Base-by-base conservation (phyloP, 768 basidiomycete genomes). In the Lactarius akahatsu region DNA sequence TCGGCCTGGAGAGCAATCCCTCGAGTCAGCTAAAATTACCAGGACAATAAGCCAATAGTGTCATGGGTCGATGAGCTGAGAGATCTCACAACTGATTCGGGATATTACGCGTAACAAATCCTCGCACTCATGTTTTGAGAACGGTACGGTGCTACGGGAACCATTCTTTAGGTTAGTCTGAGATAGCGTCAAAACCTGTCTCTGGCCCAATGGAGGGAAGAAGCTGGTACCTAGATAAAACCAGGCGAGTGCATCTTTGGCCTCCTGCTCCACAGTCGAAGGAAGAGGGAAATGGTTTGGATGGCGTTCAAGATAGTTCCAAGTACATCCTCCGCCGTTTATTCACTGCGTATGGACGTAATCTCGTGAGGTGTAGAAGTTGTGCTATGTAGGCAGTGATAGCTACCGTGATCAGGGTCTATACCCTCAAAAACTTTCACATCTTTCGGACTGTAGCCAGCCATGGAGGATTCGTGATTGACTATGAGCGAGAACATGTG, bases 101-200 rank as follows among this genome's bases (percentile, higher is more conserved):
- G 70, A 66, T 1, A 74, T 61, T 8, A 81, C 71, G n/a, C 74
- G 73, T 2, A 80, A 74, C 18, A 85, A 74, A 59, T 85, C 81
- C 69, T 83, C 80, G 59, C 84, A 85, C 74, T 85, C 83, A 2
- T 64, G 57, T 71, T 83, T 84, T 1, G 84, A 84, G 66, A 85
- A 85, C 2, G 85, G 84, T 18, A 81, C 82, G 2, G 77, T 73
- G 67, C 81, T 82, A 54, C 71, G 76, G 4, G 75, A 55, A 28
- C 81, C 81, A 23, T 78, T 78, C 52, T 81, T 80, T 52, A 85
- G 70, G 69, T 85, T 85, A n/a, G 65, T 85, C 84, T 63, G 78
- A 79, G 78, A 80, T 60, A 18, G 40, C 23, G 60, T 57, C 61
- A 60, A 58, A 58, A 52, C 7, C 47, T 13, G n/a, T n/a, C 20